Percentiles rank a stretch among this genome's conserved stretches.
phyloP scores from a whole-genome alignment of 768 basidiomycete species.

The Neoboletus magnificus region DNA sequence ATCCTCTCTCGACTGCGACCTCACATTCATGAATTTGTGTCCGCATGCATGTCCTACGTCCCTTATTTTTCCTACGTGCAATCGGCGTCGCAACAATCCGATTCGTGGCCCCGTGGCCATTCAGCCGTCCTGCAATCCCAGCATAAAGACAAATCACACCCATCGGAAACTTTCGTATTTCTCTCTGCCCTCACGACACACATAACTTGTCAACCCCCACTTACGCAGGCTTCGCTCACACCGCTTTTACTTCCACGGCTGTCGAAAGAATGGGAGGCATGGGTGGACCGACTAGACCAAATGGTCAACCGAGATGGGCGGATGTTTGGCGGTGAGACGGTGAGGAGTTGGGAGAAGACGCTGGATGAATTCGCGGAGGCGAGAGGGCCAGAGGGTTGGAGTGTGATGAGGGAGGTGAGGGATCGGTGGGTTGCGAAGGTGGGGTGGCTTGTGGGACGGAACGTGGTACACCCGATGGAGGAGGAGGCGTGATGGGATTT shows the following conservation, averaged over 20 bases:
- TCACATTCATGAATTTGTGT: conserved; percentile 72
- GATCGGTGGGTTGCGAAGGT: conserved; percentile 73
- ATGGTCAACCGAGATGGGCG: conserved; percentile 69
- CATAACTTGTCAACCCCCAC: conserved; percentile 61
- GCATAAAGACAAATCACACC: conserved; percentile 65
- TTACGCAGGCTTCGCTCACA: conserved; percentile 57
- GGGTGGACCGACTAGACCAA: conserved; percentile 68
- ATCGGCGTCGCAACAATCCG: conserved; percentile 17
- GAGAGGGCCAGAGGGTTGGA: conserved; percentile 42
- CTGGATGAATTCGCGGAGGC: conserved; percentile 64
- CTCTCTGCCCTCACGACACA: conserved; percentile 67
- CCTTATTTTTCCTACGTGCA: conserved; percentile 74
- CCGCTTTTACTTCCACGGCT: conserved; percentile 63
- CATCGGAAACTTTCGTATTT: conserved; percentile 70
- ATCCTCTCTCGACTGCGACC: conserved; percentile 71
- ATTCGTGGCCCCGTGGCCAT: conserved; percentile 37
- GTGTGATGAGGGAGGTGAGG: conserved; percentile 43
- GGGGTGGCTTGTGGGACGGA: conserved; percentile 70
- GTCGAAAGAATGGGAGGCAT: conserved; percentile 71
- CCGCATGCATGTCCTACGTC: conserved; percentile 76
- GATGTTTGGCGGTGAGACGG: conserved; percentile 77
- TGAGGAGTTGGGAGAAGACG: conserved; percentile 62
- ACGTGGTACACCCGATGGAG: conserved; percentile 30
- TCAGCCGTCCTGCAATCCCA: conserved; percentile 45
- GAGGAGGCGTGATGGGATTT: conserved; percentile 5